Conservation (phyloP, 2,329 filamentous ascomycete genomes). For the Colletotrichum sp. region DNA sequence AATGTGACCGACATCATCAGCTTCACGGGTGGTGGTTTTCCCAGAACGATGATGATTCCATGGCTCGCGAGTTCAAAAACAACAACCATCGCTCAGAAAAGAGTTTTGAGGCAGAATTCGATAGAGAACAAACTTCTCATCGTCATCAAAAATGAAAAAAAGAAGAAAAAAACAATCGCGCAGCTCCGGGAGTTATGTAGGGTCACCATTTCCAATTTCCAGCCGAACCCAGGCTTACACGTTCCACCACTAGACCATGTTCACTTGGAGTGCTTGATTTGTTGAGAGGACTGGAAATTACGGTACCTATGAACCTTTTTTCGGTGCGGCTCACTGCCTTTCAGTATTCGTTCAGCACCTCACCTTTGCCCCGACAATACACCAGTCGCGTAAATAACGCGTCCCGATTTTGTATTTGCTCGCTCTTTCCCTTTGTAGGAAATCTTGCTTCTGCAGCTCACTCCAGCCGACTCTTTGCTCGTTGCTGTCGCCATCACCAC, state of each 20-base stretch:
- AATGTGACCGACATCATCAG: neutral
- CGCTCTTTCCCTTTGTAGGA: neutral
- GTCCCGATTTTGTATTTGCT: neutral
- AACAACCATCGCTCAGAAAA: neutral
- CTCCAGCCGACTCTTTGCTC: fast-evolving
- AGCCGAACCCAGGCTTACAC: neutral
- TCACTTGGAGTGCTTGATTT: neutral
- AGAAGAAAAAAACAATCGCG: neutral
- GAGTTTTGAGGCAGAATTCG: neutral
- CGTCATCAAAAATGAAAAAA: neutral
- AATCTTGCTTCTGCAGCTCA: neutral
- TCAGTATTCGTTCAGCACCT: neutral
- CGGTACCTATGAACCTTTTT: neutral
- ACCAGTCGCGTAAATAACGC: neutral
- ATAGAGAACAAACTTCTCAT: neutral
- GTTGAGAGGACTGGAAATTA: neutral
- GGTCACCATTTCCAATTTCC: neutral
- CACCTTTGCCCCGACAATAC: neutral
- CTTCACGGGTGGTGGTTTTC: neutral
- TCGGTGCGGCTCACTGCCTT: neutral
- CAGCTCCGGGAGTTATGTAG: neutral
- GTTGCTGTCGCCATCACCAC: neutral
- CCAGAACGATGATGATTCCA: fast-evolving
- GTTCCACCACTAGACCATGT: neutral
- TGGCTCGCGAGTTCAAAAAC: neutral